Base-by-base conservation (phyloP, 2,329 filamentous ascomycete genomes). In the Rutstroemia sp. region DNA sequence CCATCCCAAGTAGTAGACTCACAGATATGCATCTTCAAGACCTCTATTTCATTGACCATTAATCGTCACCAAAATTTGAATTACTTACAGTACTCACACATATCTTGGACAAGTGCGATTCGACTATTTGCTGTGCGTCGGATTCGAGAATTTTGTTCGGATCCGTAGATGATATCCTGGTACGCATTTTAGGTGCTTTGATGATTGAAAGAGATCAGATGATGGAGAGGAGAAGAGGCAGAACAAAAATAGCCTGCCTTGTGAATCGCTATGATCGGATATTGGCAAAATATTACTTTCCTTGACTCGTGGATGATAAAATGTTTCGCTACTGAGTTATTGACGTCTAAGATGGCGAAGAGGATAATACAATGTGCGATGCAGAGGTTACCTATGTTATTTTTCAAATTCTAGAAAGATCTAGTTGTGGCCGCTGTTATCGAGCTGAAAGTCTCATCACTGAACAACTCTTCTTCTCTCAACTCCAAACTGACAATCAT, bases 1-100 rank as follows among this genome's bases (percentile, higher is more conserved):
- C 7, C 18, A 44, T n/a, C 25, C 2, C 45, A 46, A 49, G 18
- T 1, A 44, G 30, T 37, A 44, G 7, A 55, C 46, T 27, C 16
- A 55, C 38, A 42, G 56, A 78, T 71, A 61, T 82, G 79, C 14
- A 72, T 71, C 10, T 71, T 72, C 19, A 80, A 66, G 23, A 79
- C 74, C 39, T 70, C 70, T 44, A 78, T 75, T 4, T 73, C 69
- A 62, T 81, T 80, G 18, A n/a, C 4, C 3, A 23, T n/a, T 25
- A 5, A 4, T 5, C 3, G 16, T 16, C 37, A 5, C 25, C 16
- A 16, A 1, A 2, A 7, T 39, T 30, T 5, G 10, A 49, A n/a
- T n/a, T 21, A 41, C 52, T 7, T 49, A 54, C 34, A 54, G 39
- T 49, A 54, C 19, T 48, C 30, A 48, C 14, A 49, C 4, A 54